phyloP scores from a whole-genome alignment of 345 rosid species.

The Dimocarpus longan region DNA sequence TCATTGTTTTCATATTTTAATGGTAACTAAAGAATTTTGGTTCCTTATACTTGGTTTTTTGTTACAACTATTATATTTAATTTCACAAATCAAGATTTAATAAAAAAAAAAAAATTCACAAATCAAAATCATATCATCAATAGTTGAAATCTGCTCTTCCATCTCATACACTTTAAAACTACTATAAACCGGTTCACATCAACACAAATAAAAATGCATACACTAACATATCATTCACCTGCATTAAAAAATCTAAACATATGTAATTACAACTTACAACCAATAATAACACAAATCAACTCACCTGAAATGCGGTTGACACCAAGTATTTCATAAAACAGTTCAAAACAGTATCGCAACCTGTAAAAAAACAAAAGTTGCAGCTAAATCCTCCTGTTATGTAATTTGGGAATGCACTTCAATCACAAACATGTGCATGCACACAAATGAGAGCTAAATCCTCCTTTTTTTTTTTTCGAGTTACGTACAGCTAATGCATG shows the following conservation, averaged over 20 bases:
- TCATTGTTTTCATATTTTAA: too few species aligned
- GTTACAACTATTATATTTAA: too few species aligned
- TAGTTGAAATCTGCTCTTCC: neutral
- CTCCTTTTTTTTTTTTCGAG: neutral
- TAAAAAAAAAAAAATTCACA: too few species aligned
- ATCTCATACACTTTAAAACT: neutral
- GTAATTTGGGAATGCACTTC: neutral
- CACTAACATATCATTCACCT: neutral
- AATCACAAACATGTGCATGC: neutral
- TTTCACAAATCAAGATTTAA: too few species aligned
- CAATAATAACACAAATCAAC: neutral
- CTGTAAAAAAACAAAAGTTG: too few species aligned
- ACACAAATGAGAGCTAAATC: neutral
- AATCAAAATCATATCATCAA: too few species aligned
- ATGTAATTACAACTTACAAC: neutral
- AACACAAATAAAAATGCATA: neutral
- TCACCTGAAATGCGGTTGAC: constrained; percentile 1
- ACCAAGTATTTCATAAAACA: neutral
- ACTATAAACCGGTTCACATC: neutral
- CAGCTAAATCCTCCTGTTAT: too few species aligned
- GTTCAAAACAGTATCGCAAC: too few species aligned
- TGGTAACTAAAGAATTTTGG: too few species aligned
- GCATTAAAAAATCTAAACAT: neutral
- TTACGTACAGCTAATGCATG: constrained; percentile 23
- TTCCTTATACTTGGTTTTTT: too few species aligned